Conservation (phyloP, 225 moss, liverwort and hornwort genomes). For the Bryum argenteum region DNA sequence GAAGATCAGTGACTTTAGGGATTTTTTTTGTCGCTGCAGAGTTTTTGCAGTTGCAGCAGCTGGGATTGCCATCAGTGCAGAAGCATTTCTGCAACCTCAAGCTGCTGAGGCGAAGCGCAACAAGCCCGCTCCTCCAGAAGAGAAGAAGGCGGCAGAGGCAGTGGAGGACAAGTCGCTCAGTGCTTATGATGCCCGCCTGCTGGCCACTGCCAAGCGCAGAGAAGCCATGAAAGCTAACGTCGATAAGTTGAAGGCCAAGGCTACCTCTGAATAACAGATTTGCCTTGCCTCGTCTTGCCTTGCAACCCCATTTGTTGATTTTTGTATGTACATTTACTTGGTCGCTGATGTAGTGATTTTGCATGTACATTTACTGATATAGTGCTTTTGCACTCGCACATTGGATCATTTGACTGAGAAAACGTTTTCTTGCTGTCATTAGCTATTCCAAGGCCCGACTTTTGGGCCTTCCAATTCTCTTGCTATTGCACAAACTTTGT, state of each 20-base stretch:
- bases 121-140: constrained; percentile 47
- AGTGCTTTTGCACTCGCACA: constrained; percentile 24
- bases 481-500: background rate
- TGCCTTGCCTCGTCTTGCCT: background rate
- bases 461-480: too few species aligned
- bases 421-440: background rate
- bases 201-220: constrained; percentile 73
- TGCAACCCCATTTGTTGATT: background rate
- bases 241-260: constrained; percentile 58
- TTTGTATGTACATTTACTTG: constrained; percentile 25
- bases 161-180: constrained; percentile 69
- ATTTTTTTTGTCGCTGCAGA: constrained; percentile 23
- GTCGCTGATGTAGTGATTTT: constrained; percentile 21
- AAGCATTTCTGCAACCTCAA: constrained; percentile 53
- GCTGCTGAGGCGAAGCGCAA: constrained; percentile 82
- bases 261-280: background rate
- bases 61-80: constrained; percentile 40
- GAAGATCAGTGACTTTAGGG: too few species aligned
- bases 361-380: constrained; percentile 24
- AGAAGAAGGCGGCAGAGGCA: constrained; percentile 40
- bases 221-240: constrained; percentile 72
- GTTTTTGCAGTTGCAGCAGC: constrained; percentile 45
- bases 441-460: background rate
- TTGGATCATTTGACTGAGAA: background rate
- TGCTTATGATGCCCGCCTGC: constrained; percentile 79